Base-by-base conservation (phyloP, 192 early-diverging fungal species). In the Rhizophagus clarus region DNA sequence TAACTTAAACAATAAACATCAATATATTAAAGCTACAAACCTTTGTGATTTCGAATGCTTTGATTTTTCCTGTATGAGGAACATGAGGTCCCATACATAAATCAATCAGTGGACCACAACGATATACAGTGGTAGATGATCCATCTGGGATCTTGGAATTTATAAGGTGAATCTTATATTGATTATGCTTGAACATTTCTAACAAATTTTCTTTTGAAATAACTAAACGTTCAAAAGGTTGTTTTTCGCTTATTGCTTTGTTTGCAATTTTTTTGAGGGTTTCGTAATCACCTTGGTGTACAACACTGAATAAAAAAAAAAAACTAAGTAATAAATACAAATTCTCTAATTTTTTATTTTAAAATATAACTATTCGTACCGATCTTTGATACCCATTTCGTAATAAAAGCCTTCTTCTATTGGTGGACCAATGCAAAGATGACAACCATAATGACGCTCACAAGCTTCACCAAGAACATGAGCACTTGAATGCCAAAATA, bases 401-500 rank as follows among this genome's bases (percentile, higher is more conserved):
- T 90, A 90, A 87, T 99, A 99, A 88, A 95, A 99, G 88, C 98
- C 95, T 77, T 95, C 92, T 79, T 99, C 96, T 77, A 96, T 88
- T 74, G 98, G 97, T 62, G 96, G 97, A 72, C 97, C 97, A 80
- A 98, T 92, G 87, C 98, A 99, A 77, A 99, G 90, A 79, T 98
- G 94, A 88, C 97, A 96, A 71, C 97, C 97, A 84, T 97, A 99
- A 88, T 98, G 95, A 84, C 92, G 90, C 88, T 99, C 98, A 82
- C 96, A 96, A 49, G 97, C 95, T 87, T 98, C 97, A 72, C 98
- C 98, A 75, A 99, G 85, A 83, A 98, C 93, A 86, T 98, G 97
- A 12, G 98, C 98, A 77, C 94, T 95, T 31, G 97, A 98, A 88
- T 98, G 98, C 98, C 98, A 99, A 87, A 95, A 99, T 31, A 99